These are phyloP conservation scores for Geranium incanum DNA, from an alignment of 441 rosid species.

Conservation along the genomic window DNA sequence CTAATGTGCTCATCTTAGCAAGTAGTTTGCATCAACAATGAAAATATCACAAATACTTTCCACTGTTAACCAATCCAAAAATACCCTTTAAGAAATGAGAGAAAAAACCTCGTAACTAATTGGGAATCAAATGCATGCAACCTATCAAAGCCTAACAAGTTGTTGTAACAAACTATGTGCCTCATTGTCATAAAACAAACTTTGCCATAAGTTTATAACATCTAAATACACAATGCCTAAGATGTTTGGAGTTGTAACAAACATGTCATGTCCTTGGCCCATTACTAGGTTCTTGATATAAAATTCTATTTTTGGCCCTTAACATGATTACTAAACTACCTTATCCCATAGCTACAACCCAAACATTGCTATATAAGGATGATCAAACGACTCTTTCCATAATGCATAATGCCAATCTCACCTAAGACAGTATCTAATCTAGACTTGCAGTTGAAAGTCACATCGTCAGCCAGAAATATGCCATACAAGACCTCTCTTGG, in stretches of 20 bases:
- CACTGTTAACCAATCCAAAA: background rate
- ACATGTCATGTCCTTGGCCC: background rate
- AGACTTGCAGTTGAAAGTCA: background rate
- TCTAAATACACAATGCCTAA: no score
- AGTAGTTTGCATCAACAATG: no score
- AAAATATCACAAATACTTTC: no score
- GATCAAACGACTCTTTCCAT: background rate
- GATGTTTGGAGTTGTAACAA: no score
- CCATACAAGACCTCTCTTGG: background rate
- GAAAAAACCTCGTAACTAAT: background rate
- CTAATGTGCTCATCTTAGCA: no score
- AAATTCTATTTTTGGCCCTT: background rate
- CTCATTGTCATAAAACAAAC: background rate
- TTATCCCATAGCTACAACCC: background rate
- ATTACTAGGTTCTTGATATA: background rate
- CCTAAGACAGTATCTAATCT: background rate
- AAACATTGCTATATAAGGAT: background rate
- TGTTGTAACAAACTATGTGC: background rate
- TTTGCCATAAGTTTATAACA: background rate
- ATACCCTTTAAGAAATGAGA: background rate
- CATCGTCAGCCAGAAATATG: background rate
- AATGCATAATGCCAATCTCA: background rate
- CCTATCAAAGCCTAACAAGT: background rate
- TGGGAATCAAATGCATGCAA: background rate
- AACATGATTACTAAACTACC: background rate